Base-by-base conservation (phyloP, 306 rosid species). In the Cicer yamashitae region DNA sequence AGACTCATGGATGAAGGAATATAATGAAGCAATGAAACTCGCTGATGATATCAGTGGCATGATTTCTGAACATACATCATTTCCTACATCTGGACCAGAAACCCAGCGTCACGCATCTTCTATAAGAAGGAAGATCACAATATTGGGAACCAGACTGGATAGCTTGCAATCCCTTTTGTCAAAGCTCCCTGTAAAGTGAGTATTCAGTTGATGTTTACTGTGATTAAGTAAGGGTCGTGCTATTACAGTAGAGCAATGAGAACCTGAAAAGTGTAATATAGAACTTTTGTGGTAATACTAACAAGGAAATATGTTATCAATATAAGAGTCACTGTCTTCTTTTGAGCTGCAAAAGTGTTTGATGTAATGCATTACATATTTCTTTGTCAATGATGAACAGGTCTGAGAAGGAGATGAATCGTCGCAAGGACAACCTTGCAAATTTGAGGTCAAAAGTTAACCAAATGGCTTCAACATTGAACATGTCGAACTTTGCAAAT, bases 1-100 rank as follows among this genome's bases (percentile, higher is more conserved):
- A 72, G 98, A 96, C 65, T 87, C 99, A 74, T 96, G 99, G 99
- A 82, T 82, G 87, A 96, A 96, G 87, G 99, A 92, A 87, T 96
- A 89, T 71, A 92, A 83, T 73, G 99, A 90, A 84, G 96, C 99
- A 20, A 34, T 88, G 74, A 96, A 92, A 83, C 96, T 96, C 38
- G 83, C 96, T 3, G 98, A 92, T 69, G 99, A 96, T 83, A 88
- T 92, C 82, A 87, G 66, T 82, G 84, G 92, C 84, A 96, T 96
- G 99, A 90, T 96, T 75, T 88, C 98, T 63, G 98, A 89, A 57
- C 81, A 89, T 50, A 86, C 71, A 88, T 89, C 96, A 1, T 54
- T 84, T 50, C 82, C 96, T 7, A 58, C 89, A 58, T 85, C 97
- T 45, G 99, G 99, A 62, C 97, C 98, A 44, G 99, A 96, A 48